Evolutionary conservation across 768 basidiomycete genomes (phyloP).

Genomic region (Suillus discolor): DNA sequence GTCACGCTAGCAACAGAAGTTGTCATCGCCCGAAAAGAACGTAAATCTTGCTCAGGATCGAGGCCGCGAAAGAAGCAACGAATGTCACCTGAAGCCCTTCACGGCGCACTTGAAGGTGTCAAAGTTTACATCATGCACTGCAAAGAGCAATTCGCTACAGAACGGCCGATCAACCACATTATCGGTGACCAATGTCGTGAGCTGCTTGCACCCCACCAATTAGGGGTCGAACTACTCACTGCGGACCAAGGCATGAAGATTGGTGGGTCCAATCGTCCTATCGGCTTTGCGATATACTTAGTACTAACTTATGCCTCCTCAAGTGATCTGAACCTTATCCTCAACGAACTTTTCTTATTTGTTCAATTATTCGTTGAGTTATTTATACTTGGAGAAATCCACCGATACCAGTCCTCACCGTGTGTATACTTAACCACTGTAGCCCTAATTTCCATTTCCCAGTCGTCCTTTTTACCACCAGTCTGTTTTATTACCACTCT

Average conservation of each 20-base stretch:
- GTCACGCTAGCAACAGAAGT: conserved; percentile 69
- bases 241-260: conserved; percentile 84
- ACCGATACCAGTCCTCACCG: conserved; percentile 27
- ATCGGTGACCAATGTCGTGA: conserved; percentile 75
- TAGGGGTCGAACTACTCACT: conserved; percentile 72
- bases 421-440: conserved; percentile 40
- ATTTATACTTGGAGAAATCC: conserved; percentile 17
- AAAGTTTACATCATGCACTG: conserved; percentile 85
- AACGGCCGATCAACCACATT: conserved; percentile 58
- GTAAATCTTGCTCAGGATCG: conserved; percentile 21
- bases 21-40: conserved; percentile 43
- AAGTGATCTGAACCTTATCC: conserved; percentile 38
- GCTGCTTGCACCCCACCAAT: conserved; percentile 57
- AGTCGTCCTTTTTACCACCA: background rate
- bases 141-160: conserved; percentile 68
- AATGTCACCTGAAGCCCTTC: conserved; percentile 44
- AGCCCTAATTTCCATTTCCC: conserved; percentile 33
- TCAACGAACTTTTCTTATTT: conserved; percentile 6
- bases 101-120: conserved; percentile 57
- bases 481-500: conserved; percentile 7
- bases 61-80: conserved; percentile 40
- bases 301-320: conserved; percentile 1
- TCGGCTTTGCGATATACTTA: background rate
- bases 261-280: conserved; percentile 47
- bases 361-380: conserved; percentile 13